Conservation (phyloP, 2,329 filamentous ascomycete genomes). For the Stagonosporopsis vannaccii region DNA sequence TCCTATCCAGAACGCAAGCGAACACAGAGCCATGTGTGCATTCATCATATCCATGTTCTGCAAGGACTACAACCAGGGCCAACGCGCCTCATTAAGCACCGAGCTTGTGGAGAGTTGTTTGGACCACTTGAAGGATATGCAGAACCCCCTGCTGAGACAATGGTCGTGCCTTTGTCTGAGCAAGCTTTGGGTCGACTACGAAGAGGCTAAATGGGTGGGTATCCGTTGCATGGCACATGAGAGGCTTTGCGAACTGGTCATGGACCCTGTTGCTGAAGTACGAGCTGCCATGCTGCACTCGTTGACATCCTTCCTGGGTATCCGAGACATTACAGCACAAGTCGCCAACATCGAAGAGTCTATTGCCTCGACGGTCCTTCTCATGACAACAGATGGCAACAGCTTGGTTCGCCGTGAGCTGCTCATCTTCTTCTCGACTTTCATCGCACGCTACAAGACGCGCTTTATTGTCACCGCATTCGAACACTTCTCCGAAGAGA, state of each 20-base stretch:
- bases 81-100: constrained; percentile 87
- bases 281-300: constrained; percentile 92
- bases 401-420: constrained; percentile 93
- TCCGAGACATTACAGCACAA: constrained; percentile 89
- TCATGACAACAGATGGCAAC: constrained; percentile 93
- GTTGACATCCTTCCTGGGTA: constrained; percentile 91
- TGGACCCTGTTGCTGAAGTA: constrained; percentile 90
- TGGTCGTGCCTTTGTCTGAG: constrained; percentile 97
- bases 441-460: constrained; percentile 86
- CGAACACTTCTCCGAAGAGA: constrained; percentile 87
- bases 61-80: constrained; percentile 90
- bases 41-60: constrained; percentile 98
- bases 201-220: constrained; percentile 95
- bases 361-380: constrained; percentile 84
- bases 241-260: constrained; percentile 79
- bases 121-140: constrained; percentile 80
- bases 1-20: constrained; percentile 84
- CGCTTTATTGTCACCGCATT: constrained; percentile 92
- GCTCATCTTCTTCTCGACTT: constrained; percentile 90
- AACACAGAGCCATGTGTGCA: constrained; percentile 98
- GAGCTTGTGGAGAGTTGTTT: constrained; percentile 91
- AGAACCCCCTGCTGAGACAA: constrained; percentile 88
- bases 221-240: constrained; percentile 86
- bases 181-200: constrained; percentile 89
- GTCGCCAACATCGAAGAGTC: constrained; percentile 90